Evolutionary conservation across 2,329 filamentous ascomycete species (phyloP).

Genomic region (Chaetomium sp.): DNA sequence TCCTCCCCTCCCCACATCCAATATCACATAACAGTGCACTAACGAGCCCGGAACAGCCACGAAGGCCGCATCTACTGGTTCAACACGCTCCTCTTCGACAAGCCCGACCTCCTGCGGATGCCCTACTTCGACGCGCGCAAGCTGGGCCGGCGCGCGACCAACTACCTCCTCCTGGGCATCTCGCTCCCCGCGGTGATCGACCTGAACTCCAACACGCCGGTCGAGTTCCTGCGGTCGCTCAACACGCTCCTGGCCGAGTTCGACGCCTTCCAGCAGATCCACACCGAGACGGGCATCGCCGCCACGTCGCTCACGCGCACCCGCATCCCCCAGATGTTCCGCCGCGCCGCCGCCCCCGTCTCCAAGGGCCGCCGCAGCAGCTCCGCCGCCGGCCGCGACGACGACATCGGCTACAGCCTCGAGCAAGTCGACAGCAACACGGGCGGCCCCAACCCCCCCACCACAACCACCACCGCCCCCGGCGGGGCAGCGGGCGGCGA

Average conservation of each 20-base stretch:
- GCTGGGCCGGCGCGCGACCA: conserved; percentile 85
- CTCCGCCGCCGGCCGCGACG: conserved; percentile 37
- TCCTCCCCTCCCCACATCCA: not conserved
- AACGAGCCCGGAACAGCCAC: conserved; percentile 61
- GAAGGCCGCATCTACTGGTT: conserved; percentile 97
- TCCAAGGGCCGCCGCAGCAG: conserved; percentile 60
- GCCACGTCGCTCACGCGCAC: conserved; percentile 74
- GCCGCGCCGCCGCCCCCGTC: conserved; percentile 58
- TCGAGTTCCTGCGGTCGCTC: conserved; percentile 85
- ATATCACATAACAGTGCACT: not conserved
- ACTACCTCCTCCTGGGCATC: conserved; percentile 89
- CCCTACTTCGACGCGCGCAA: conserved; percentile 84
- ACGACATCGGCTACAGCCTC: conserved; percentile 28
- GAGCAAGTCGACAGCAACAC: conserved; percentile 44
- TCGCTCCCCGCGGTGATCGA: conserved; percentile 89
- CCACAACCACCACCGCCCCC: not conserved
- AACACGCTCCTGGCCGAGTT: conserved; percentile 88
- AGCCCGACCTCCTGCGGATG: conserved; percentile 75
- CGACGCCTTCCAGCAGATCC: conserved; percentile 87
- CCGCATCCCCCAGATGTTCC: conserved; percentile 82
- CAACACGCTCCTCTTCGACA: conserved; percentile 91
- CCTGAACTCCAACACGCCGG: conserved; percentile 74
- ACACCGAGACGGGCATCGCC: conserved; percentile 73
- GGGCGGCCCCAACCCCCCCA: conserved; percentile 20
- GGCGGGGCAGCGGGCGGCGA: conserved; percentile 30